These are phyloP conservation scores for Pestalotiopsis sp. DNA, from an alignment of 2,329 filamentous ascomycete species.

Conservation along the genomic window DNA sequence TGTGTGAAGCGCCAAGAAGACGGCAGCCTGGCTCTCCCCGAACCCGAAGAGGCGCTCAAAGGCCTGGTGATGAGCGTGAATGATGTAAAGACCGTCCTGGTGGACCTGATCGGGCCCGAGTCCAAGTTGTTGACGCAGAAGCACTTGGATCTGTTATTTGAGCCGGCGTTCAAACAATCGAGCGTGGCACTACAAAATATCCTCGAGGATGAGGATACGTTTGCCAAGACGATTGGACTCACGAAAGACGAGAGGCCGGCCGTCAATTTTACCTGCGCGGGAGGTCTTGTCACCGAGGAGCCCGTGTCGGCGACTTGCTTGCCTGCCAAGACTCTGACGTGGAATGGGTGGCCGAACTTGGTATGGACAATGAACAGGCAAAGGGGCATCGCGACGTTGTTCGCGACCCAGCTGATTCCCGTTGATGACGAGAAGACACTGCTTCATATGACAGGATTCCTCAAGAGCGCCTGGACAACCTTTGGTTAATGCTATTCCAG, in stretches of 20 bases:
- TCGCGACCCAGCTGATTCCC: conserved; percentile 11
- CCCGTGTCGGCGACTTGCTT: conserved; percentile 39
- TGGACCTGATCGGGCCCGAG: conserved; percentile 40
- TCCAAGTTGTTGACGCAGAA: conserved; percentile 45
- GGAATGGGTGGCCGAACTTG: conserved; percentile 49
- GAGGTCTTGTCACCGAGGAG: conserved; percentile 42
- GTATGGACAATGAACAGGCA: conserved; percentile 38
- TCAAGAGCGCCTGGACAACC: conserved; percentile 2
- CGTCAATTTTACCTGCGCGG: conserved; percentile 34
- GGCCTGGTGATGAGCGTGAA: conserved; percentile 20
- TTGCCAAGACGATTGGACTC: conserved; percentile 25
- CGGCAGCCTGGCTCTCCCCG: conserved; percentile 9
- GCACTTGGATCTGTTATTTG: conserved; percentile 47
- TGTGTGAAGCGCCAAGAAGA: conserved; percentile 20
- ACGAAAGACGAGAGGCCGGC: conserved; percentile 27
- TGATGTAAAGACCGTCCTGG: conserved; percentile 21
- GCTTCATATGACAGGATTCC: conserved; percentile 1
- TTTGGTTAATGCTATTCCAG: neutral
- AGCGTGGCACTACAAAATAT: conserved; percentile 17
- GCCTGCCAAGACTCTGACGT: conserved; percentile 40
- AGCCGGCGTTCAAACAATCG: conserved; percentile 42
- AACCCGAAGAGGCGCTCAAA: conserved; percentile 16
- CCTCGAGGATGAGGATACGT: conserved; percentile 1
- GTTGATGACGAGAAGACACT: conserved; percentile 9
- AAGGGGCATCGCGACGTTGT: conserved; percentile 1